These are phyloP conservation scores for Clohesyomyces aquaticus DNA, from an alignment of 495 filamentous ascomycete species.

Conservation along the genomic window DNA sequence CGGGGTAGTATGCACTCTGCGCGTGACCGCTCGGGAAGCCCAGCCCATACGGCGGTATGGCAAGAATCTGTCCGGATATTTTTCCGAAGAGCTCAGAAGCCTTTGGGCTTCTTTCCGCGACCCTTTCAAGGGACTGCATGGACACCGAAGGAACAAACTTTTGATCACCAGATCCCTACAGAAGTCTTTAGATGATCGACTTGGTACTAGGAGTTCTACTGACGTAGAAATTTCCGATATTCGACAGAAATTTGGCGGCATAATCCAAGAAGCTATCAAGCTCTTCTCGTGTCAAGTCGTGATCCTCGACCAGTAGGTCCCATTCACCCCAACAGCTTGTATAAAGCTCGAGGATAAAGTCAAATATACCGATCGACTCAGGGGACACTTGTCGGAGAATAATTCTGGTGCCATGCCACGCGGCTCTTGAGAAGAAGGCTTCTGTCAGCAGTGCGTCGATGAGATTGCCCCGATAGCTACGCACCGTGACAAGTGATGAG, in stretches of 20 bases:
- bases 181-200: neutral
- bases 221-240: slow-evolving; percentile 41
- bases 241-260: slow-evolving; percentile 40
- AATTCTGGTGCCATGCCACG: slow-evolving; percentile 50
- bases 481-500: slow-evolving; percentile 19
- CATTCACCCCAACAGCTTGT: slow-evolving; percentile 46
- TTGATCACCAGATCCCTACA: slow-evolving; percentile 41
- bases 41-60: slow-evolving; percentile 37
- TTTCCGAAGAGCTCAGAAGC: neutral
- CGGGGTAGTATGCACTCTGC: slow-evolving; percentile 44
- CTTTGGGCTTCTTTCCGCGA: slow-evolving; percentile 26
- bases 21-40: slow-evolving; percentile 36
- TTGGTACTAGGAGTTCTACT: neutral
- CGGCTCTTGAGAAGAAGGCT: slow-evolving; percentile 38
- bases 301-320: slow-evolving; percentile 37
- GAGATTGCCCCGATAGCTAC: neutral
- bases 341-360: slow-evolving; percentile 50
- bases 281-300: slow-evolving; percentile 14
- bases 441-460: neutral
- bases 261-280: slow-evolving; percentile 37
- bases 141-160: slow-evolving; percentile 43
- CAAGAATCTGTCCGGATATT: slow-evolving; percentile 26
- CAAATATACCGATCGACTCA: slow-evolving; percentile 48
- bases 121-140: slow-evolving; percentile 21
- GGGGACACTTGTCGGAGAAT: slow-evolving; percentile 51